phyloP scores from a whole-genome alignment of 108 stramenopile species.

The Mediolabrus comicus region DNA sequence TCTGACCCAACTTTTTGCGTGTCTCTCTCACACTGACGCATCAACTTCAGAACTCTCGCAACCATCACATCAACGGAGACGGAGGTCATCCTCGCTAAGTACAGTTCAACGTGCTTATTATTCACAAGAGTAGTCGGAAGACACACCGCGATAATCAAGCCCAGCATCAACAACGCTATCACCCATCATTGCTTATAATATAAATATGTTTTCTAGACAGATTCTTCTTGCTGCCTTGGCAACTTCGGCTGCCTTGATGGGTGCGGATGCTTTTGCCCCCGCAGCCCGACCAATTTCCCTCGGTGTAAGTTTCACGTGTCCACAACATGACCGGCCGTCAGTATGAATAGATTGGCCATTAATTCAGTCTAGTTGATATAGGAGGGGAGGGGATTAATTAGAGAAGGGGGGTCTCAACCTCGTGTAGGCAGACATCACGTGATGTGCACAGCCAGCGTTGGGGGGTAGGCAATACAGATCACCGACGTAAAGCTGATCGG shows the following conservation, averaged over 20 bases:
- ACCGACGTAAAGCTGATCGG: not conserved
- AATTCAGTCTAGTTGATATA: not conserved
- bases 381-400: not conserved
- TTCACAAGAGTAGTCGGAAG: not conserved
- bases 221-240: slow-evolving; percentile 21
- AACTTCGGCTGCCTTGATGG: slow-evolving; percentile 19
- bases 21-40: not conserved
- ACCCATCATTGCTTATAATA: too few species aligned
- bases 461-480: not conserved
- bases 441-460: not conserved
- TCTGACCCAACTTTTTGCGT: not conserved
- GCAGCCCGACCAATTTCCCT: not conserved
- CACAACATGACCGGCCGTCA: not conserved
- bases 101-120: not conserved
- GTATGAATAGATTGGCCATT: not conserved
- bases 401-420: not conserved
- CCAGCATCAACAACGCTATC: too few species aligned
- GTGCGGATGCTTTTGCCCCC: slow-evolving; percentile 23
- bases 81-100: not conserved
- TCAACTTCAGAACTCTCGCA: too few species aligned
- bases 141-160: not conserved
- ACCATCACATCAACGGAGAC: slow-evolving; percentile 3
- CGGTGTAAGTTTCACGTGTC: slow-evolving; percentile 2
- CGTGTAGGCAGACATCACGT: not conserved
- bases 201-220: slow-evolving; percentile 22